phyloP scores from a whole-genome alignment of 306 rosid species.

The Sicyos edulis region DNA sequence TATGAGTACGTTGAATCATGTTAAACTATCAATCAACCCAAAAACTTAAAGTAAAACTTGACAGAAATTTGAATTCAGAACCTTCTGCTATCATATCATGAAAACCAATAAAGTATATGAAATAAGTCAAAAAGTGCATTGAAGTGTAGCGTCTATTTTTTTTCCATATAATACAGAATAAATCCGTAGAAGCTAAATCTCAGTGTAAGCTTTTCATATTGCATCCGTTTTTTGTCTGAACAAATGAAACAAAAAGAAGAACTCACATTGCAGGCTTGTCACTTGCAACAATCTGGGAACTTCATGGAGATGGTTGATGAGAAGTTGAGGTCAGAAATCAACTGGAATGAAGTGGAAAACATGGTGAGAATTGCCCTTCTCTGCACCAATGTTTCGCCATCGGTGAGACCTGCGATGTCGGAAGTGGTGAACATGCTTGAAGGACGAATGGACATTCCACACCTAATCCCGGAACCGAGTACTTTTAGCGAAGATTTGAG shows the following conservation, averaged over 20 bases:
- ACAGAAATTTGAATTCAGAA: no score
- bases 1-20: no score
- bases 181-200: neutral
- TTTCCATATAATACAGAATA: no score
- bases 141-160: no score
- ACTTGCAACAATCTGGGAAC: conserved; percentile 39
- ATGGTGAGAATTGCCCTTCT: conserved; percentile 49
- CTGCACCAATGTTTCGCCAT: conserved; percentile 55
- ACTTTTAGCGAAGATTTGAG: conserved; percentile 42
- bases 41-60: no score
- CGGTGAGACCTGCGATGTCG: conserved; percentile 61
- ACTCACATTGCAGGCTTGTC: conserved; percentile 50
- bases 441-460: conserved; percentile 43
- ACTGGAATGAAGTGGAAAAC: conserved; percentile 45
- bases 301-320: conserved; percentile 51
- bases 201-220: neutral
- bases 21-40: no score
- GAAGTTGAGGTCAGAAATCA: conserved; percentile 34
- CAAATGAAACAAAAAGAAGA: neutral
- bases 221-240: neutral
- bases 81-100: no score
- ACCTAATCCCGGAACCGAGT: conserved; percentile 40
- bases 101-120: no score
- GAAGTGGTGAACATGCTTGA: conserved; percentile 67
- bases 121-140: no score